These are phyloP conservation scores for Trichoderma orchidacearum DNA, from an alignment of 495 filamentous ascomycete species.

Conservation along the genomic window DNA sequence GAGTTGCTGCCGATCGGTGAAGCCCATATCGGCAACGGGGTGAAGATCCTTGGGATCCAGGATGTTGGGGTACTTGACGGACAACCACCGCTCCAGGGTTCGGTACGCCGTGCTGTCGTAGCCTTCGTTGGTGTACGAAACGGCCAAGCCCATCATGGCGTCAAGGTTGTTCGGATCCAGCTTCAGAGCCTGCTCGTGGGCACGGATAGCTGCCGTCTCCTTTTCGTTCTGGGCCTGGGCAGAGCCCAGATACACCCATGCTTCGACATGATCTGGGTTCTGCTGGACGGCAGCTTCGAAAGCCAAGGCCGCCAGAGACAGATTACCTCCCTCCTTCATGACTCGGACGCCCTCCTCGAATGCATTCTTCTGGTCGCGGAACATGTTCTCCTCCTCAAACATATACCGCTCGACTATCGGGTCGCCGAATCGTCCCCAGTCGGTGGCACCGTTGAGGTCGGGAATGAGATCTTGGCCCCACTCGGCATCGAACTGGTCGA, in stretches of 20 bases:
- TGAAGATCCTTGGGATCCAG: constrained; percentile 54
- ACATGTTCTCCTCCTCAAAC: constrained; percentile 88
- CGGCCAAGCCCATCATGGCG: constrained; percentile 87
- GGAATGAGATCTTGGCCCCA: constrained; percentile 66
- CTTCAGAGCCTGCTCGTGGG: constrained; percentile 81
- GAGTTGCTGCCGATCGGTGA: constrained; percentile 80
- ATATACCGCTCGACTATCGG: constrained; percentile 78
- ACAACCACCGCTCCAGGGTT: constrained; percentile 91
- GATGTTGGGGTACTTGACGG: constrained; percentile 77
- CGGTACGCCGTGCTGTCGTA: constrained; percentile 96
- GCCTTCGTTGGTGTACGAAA: constrained; percentile 98
- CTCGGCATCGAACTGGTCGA: constrained; percentile 54
- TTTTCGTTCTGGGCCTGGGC: constrained; percentile 98
- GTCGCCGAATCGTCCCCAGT: constrained; percentile 36
- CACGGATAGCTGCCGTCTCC: constrained; percentile 94
- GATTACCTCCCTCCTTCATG: constrained; percentile 81
- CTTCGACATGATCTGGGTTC: constrained; percentile 72
- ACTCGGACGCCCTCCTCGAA: constrained; percentile 87
- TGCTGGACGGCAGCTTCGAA: constrained; percentile 94
- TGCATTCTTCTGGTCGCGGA: constrained; percentile 59
- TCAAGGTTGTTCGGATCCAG: constrained; percentile 73
- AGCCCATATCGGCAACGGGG: constrained; percentile 62
- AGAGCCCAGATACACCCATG: constrained; percentile 81
- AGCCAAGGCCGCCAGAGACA: constrained; percentile 87
- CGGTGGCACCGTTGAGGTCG: constrained; percentile 46